These are phyloP conservation scores for Calonectria fujianensis DNA, from an alignment of 2,329 filamentous ascomycete species.

Conservation along the genomic window DNA sequence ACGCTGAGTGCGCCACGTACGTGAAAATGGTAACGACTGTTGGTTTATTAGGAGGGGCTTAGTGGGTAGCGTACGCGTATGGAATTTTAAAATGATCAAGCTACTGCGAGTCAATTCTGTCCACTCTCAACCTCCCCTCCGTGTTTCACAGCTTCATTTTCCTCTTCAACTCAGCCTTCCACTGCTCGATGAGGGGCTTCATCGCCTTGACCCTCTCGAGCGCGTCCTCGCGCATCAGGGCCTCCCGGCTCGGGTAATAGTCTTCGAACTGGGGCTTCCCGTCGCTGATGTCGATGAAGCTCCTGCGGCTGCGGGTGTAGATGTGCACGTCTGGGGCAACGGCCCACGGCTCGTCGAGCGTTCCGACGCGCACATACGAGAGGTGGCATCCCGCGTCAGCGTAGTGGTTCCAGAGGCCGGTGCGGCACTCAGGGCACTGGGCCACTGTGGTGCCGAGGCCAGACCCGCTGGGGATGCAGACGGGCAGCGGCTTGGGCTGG, in stretches of 20 bases:
- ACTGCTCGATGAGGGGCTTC: slow-evolving; percentile 46
- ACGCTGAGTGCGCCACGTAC: slow-evolving; percentile 35
- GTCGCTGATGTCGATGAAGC: slow-evolving; percentile 62
- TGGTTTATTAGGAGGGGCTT: neutral
- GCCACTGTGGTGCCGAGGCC: slow-evolving; percentile 63
- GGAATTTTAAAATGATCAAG: neutral
- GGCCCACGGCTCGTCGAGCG: slow-evolving; percentile 63
- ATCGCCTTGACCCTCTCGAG: slow-evolving; percentile 56
- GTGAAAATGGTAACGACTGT: slow-evolving; percentile 45
- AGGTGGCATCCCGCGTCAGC: slow-evolving; percentile 55
- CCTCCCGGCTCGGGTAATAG: slow-evolving; percentile 58
- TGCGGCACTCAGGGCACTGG: slow-evolving; percentile 65
- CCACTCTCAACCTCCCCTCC: neutral
- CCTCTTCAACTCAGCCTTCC: slow-evolving; percentile 45
- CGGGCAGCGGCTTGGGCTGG: slow-evolving; percentile 44
- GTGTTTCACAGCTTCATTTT: neutral
- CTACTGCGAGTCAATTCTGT: slow-evolving; percentile 6
- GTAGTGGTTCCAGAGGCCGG: slow-evolving; percentile 66
- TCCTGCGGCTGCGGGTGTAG: slow-evolving; percentile 62
- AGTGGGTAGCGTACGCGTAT: neutral
- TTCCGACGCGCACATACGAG: slow-evolving; percentile 65
- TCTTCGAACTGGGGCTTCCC: slow-evolving; percentile 61
- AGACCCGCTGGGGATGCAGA: slow-evolving; percentile 63
- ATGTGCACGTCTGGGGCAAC: slow-evolving; percentile 68
- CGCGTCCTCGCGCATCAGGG: slow-evolving; percentile 59